These are phyloP conservation scores for Candida multigemmis DNA, from an alignment of 805 yeast species.

Conservation along the genomic window DNA sequence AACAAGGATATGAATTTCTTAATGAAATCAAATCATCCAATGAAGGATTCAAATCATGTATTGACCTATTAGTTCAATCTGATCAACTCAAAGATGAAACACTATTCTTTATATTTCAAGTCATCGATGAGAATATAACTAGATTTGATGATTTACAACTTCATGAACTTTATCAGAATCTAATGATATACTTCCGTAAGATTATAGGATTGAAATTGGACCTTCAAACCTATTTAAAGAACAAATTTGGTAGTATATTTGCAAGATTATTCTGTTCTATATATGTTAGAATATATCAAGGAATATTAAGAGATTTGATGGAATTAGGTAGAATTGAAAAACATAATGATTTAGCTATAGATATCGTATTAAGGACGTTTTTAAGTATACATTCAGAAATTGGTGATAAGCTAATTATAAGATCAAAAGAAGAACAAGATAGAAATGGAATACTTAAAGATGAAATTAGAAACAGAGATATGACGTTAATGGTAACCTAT, in stretches of 20 bases:
- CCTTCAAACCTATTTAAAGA: conserved; percentile 17
- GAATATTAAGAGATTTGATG: conserved; percentile 22
- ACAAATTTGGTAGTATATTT: conserved; percentile 26
- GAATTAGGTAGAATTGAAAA: conserved; percentile 9
- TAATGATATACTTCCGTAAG: conserved; percentile 24
- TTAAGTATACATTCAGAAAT: conserved; percentile 79
- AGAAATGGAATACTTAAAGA: conserved; percentile 75
- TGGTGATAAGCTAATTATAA: conserved; percentile 79
- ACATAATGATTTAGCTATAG: conserved; percentile 35
- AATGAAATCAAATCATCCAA: conserved; percentile 43
- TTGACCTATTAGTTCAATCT: conserved; percentile 32
- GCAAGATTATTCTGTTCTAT: conserved; percentile 26
- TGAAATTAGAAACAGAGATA: conserved; percentile 67
- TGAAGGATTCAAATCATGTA: conserved; percentile 48
- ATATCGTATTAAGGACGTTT: conserved; percentile 68
- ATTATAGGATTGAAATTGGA: conserved; percentile 21
- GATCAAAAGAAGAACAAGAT: conserved; percentile 53
- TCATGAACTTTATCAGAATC: conserved; percentile 32
- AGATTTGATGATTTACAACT: conserved; percentile 38
- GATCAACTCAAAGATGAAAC: conserved; percentile 39
- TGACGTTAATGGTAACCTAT: conserved; percentile 49
- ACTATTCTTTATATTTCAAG: conserved; percentile 62
- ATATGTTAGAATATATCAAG: conserved; percentile 21
- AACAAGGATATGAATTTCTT: conserved; percentile 44
- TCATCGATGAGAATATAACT: conserved; percentile 49